Evolutionary conservation across 768 basidiomycete genomes (phyloP).

Genomic region (Boletus reticuloceps): DNA sequence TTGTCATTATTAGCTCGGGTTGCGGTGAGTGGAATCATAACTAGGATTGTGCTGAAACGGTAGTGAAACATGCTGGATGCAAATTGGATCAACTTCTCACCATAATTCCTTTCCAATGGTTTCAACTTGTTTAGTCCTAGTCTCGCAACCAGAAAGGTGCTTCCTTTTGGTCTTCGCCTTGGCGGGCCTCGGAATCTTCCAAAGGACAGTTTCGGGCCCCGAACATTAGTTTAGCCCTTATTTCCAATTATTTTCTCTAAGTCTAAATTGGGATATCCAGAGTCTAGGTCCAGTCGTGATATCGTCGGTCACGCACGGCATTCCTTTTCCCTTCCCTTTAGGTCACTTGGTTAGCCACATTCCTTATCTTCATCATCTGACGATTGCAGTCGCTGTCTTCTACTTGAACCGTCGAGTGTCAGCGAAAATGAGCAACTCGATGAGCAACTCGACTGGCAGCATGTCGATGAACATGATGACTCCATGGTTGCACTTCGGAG

Average conservation of each 20-base stretch:
- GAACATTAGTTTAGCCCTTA: no score
- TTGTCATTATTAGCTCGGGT: background rate
- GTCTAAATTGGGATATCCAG: slow-evolving; percentile 5
- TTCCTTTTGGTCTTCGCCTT: no score
- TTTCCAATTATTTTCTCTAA: background rate
- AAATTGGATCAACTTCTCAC: background rate
- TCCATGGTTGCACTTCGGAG: slow-evolving; percentile 68
- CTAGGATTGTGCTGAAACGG: background rate
- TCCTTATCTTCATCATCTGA: background rate
- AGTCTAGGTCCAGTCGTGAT: no score
- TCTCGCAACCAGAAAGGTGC: no score
- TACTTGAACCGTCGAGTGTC: background rate
- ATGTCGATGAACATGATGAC: slow-evolving; percentile 47
- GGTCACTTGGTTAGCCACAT: no score
- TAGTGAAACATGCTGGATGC: background rate
- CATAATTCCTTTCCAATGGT: background rate
- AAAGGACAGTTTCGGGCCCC: no score
- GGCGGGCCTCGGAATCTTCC: no score
- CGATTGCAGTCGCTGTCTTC: background rate
- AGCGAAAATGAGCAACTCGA: background rate
- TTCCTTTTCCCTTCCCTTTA: background rate
- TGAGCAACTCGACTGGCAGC: slow-evolving; percentile 7
- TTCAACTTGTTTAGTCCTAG: no score
- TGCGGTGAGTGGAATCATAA: background rate
- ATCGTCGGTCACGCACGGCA: background rate